phyloP scores from a whole-genome alignment of 116 monocot genomes.

The Dioscorea cayenensis region DNA sequence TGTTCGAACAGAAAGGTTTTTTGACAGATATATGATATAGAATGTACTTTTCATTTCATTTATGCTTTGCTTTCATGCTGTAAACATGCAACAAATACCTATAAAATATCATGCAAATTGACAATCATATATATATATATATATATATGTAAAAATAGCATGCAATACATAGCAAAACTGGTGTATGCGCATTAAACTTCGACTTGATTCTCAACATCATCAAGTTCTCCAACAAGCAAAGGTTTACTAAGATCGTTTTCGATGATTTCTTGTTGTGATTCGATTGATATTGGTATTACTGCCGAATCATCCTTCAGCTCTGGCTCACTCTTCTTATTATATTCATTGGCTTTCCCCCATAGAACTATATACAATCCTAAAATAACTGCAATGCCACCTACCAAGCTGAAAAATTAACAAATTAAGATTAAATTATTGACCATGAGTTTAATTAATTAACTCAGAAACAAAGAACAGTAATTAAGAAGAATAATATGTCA shows the following conservation, averaged over 20 bases:
- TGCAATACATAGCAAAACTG: not conserved
- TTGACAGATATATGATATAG: not conserved
- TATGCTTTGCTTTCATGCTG: not conserved
- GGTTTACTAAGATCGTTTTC: not conserved
- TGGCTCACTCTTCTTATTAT: not conserved
- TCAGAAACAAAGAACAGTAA: not conserved
- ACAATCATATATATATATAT: not conserved
- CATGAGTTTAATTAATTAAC: not conserved
- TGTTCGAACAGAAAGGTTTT: conserved; percentile 18
- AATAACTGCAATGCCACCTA: conserved; percentile 1
- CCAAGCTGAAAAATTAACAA: conserved; percentile 2
- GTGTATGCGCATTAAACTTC: not conserved
- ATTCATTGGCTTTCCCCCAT: conserved; percentile 7
- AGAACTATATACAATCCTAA: conserved; percentile 8
- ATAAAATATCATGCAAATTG: not conserved
- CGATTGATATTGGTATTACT: not conserved
- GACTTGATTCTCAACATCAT: not conserved
- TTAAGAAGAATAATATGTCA: not conserved
- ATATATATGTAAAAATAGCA: not conserved
- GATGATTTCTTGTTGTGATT: not conserved
- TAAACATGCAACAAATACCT: not conserved
- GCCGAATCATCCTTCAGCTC: not conserved
- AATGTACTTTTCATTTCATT: not conserved
- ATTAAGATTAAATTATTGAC: not conserved
- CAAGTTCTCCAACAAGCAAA: not conserved